phyloP scores from a whole-genome alignment of 176 grass and related monocot genomes.

The Carex littledalei region DNA sequence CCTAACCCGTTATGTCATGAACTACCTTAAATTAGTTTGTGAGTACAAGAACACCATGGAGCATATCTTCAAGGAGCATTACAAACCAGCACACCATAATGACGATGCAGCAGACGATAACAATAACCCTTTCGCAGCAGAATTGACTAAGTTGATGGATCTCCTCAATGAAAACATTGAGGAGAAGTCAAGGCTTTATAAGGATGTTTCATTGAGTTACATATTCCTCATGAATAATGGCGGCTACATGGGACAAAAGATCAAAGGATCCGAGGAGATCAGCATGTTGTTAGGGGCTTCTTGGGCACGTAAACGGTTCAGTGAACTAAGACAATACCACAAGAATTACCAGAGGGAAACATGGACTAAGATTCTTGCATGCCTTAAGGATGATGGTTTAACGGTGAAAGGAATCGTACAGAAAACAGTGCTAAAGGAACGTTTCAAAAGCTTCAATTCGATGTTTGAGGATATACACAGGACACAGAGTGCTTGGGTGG shows the following conservation, averaged over 20 bases:
- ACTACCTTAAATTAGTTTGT: slow-evolving; percentile 76
- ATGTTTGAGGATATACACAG: slow-evolving; percentile 88
- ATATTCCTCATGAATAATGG: slow-evolving; percentile 98
- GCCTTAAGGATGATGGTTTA: slow-evolving; percentile 64
- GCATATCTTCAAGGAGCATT: slow-evolving; percentile 66
- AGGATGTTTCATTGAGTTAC: slow-evolving; percentile 39
- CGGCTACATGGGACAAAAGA: slow-evolving; percentile 80
- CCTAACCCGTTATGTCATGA: slow-evolving; percentile 76
- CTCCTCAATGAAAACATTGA: slow-evolving; percentile 62
- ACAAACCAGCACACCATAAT: slow-evolving; percentile 6
- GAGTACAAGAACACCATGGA: slow-evolving; percentile 78
- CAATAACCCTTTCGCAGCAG: slow-evolving; percentile 43
- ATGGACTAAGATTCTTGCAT: slow-evolving; percentile 55
- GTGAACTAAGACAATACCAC: slow-evolving; percentile 73
- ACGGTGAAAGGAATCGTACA: slow-evolving; percentile 59
- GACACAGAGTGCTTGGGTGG: slow-evolving; percentile 76
- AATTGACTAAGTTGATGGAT: slow-evolving; percentile 76
- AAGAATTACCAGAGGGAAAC: slow-evolving; percentile 96
- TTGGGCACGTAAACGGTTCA: slow-evolving; percentile 65
- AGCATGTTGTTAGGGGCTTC: slow-evolving; percentile 45
- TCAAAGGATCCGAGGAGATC: slow-evolving; percentile 70
- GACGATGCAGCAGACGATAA: not conserved
- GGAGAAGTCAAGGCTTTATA: slow-evolving; percentile 58
- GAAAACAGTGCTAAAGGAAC: slow-evolving; percentile 75
- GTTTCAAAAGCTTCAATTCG: slow-evolving; percentile 85